Evolutionary conservation across 2,329 filamentous ascomycete species (phyloP).

Genomic region (Thielaviopsis musarum): DNA sequence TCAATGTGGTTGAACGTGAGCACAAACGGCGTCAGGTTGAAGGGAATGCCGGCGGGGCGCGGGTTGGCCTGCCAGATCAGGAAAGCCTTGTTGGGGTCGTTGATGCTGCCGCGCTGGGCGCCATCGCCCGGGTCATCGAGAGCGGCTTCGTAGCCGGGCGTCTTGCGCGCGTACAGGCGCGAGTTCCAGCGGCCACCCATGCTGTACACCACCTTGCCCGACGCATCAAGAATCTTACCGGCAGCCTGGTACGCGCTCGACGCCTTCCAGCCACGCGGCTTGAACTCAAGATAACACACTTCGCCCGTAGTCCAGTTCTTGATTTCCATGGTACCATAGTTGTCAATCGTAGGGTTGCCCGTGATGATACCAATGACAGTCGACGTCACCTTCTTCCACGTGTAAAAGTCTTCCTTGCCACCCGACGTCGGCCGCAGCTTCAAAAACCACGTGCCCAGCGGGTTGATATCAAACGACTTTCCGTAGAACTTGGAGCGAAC

Average conservation of each 20-base stretch:
- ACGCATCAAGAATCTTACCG: slow-evolving; percentile 66
- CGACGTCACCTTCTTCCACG: slow-evolving; percentile 97
- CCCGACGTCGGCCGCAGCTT: slow-evolving; percentile 60
- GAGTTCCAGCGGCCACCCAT: slow-evolving; percentile 95
- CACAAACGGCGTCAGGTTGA: slow-evolving; percentile 94
- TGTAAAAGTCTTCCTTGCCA: slow-evolving; percentile 74
- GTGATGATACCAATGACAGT: slow-evolving; percentile 98
- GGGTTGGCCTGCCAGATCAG: slow-evolving; percentile 82
- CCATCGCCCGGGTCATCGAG: slow-evolving; percentile 40
- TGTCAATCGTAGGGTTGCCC: slow-evolving; percentile 89
- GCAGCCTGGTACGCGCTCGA: slow-evolving; percentile 77
- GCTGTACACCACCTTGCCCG: slow-evolving; percentile 71
- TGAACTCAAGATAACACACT: slow-evolving; percentile 79
- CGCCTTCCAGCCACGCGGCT: slow-evolving; percentile 88
- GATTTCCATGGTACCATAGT: slow-evolving; percentile 92
- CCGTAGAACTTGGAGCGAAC: slow-evolving; percentile 96
- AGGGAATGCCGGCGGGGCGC: slow-evolving; percentile 71
- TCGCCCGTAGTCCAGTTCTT: slow-evolving; percentile 96
- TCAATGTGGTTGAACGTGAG: slow-evolving; percentile 86
- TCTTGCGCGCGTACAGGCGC: slow-evolving; percentile 84
- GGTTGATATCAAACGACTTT: slow-evolving; percentile 93
- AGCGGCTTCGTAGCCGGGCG: slow-evolving; percentile 71
- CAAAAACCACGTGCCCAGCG: slow-evolving; percentile 92
- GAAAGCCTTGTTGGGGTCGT: slow-evolving; percentile 60
- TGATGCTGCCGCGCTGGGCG: slow-evolving; percentile 34